Evolutionary conservation across 148 eudicot species (phyloP).

Genomic region (Simmondsia chinensis): DNA sequence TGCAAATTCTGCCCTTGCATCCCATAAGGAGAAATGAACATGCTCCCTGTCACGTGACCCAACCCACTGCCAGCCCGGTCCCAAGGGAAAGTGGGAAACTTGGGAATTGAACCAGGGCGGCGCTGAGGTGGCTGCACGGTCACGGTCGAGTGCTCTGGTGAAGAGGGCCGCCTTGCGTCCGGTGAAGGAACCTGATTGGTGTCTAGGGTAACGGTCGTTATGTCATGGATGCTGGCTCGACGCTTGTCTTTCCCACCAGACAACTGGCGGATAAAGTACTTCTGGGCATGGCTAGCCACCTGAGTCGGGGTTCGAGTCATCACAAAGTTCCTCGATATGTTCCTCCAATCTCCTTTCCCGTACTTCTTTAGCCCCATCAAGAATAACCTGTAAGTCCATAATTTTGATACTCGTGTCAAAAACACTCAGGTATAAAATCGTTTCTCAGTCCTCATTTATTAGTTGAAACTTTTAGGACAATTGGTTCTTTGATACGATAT

Average conservation of each 20-base stretch:
- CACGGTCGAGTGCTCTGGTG: constrained; percentile 34
- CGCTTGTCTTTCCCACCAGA: constrained; percentile 95
- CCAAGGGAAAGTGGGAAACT: constrained; percentile 46
- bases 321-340: constrained; percentile 87
- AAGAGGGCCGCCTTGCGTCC: constrained; percentile 33
- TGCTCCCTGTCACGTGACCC: constrained; percentile 24
- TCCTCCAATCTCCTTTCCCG: constrained; percentile 99
- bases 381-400: constrained; percentile 49
- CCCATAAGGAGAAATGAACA: constrained; percentile 36
- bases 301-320: constrained; percentile 91
- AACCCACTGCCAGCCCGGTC: constrained; percentile 33
- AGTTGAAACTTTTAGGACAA: too few relatives aligned
- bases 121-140: constrained; percentile 26
- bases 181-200: constrained; percentile 43
- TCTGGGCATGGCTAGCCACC: constrained; percentile 99
- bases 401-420: constrained; percentile 13
- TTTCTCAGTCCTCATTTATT: too few relatives aligned
- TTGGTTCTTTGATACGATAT: too few relatives aligned
- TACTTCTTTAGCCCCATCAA: constrained; percentile 90
- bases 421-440: constrained; percentile 6
- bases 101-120: constrained; percentile 16
- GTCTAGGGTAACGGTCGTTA: constrained; percentile 80
- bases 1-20: constrained; percentile 37
- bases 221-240: constrained; percentile 93
- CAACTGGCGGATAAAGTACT: constrained; percentile 86